Evolutionary conservation across 1,284 basidiomycete genomes (phyloP).

Genomic region (Leccinum griseonigrum): DNA sequence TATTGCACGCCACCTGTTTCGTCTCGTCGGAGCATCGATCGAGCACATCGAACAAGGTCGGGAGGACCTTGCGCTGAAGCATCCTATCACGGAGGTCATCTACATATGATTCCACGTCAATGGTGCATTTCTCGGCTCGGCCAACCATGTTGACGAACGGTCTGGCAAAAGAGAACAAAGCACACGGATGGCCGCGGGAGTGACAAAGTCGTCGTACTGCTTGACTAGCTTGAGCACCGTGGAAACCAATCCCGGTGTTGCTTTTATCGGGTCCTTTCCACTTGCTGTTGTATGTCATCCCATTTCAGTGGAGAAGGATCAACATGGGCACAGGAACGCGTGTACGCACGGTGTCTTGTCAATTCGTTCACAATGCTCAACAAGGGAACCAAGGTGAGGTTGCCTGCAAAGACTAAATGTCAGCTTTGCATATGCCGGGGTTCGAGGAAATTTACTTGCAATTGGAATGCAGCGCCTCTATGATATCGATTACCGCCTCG

Average conservation of each 20-base stretch:
- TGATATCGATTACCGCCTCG: slow-evolving; percentile 20
- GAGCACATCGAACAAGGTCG: slow-evolving; percentile 21
- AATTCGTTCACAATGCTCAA: slow-evolving; percentile 22
- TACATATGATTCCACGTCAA: slow-evolving; percentile 6
- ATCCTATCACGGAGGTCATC: slow-evolving; percentile 22
- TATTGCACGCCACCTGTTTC: slow-evolving; percentile 13
- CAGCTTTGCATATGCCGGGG: background rate
- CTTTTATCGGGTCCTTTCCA: slow-evolving; percentile 11
- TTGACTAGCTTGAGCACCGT: slow-evolving; percentile 22
- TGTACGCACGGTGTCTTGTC: slow-evolving; percentile 16
- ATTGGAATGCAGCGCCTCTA: slow-evolving; percentile 14
- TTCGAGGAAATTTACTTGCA: slow-evolving; percentile 11
- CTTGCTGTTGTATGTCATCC: slow-evolving; percentile 4
- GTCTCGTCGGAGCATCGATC: slow-evolving; percentile 22
- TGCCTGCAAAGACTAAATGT: slow-evolving; percentile 9
- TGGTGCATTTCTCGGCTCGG: background rate
- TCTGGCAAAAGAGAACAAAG: slow-evolving; percentile 27
- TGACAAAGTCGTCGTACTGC: slow-evolving; percentile 28
- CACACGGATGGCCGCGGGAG: slow-evolving; percentile 27
- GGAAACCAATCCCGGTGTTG: slow-evolving; percentile 6
- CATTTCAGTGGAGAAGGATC: background rate
- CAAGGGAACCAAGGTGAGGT: slow-evolving; percentile 21
- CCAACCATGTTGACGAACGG: slow-evolving; percentile 8
- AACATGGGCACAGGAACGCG: background rate
- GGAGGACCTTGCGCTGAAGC: slow-evolving; percentile 16